Conservation (phyloP, 2,329 filamentous ascomycete genomes). For the Colletotrichum sidae region DNA sequence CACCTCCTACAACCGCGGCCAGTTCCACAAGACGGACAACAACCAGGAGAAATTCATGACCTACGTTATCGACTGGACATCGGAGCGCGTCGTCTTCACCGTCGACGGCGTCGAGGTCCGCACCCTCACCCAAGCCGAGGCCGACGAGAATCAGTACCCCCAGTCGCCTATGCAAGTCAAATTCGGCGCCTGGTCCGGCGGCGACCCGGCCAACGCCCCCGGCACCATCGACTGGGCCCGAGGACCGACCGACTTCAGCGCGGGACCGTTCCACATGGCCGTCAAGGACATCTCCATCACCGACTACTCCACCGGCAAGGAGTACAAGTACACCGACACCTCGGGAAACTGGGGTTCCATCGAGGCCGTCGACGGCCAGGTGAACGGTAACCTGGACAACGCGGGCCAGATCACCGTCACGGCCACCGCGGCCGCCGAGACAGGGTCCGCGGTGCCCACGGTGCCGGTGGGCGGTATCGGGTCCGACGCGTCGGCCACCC, state of each 20-base stretch:
- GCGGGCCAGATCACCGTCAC: conserved; percentile 64
- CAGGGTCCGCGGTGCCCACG: conserved; percentile 70
- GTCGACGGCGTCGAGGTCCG: conserved; percentile 83
- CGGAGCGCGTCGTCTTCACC: conserved; percentile 86
- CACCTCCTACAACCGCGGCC: conserved; percentile 86
- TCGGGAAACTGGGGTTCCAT: conserved; percentile 87
- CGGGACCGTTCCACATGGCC: conserved; percentile 88
- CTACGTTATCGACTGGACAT: conserved; percentile 93
- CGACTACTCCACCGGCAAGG: conserved; percentile 92
- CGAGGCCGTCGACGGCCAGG: conserved; percentile 78
- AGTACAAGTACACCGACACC: conserved; percentile 85
- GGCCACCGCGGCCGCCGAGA: conserved; percentile 70
- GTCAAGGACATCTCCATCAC: conserved; percentile 81
- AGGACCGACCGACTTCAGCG: conserved; percentile 84
- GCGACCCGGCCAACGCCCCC: conserved; percentile 80
- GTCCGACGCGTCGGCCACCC: conserved; percentile 62
- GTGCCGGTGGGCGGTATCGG: conserved; percentile 79
- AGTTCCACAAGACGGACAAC: conserved; percentile 76
- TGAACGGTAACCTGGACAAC: conserved; percentile 76
- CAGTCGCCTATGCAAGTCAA: conserved; percentile 97
- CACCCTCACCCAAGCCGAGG: conserved; percentile 76
- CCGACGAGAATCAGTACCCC: conserved; percentile 82
- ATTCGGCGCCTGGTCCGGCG: conserved; percentile 92
- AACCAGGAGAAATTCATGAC: conserved; percentile 84
- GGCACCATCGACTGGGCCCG: conserved; percentile 93